Percentiles rank a stretch among this genome's conserved stretches.
Conservation (phyloP, 805 yeast genomes). For the Myxozyma neotropica region DNA sequence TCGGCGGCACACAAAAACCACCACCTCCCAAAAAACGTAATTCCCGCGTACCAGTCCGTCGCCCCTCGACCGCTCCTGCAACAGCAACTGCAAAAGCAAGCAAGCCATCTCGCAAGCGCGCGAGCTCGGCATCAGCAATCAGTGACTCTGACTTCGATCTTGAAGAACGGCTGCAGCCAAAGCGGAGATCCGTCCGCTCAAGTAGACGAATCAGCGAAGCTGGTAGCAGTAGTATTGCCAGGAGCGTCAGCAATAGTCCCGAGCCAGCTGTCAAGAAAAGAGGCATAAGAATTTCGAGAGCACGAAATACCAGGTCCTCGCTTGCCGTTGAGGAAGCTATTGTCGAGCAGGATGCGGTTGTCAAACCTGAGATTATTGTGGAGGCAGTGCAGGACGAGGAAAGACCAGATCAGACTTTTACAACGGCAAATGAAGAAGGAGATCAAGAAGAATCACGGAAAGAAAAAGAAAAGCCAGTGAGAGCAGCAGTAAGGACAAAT, state of each 20-base stretch:
- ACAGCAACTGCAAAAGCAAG: too few relatives aligned
- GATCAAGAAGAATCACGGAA: too few relatives aligned
- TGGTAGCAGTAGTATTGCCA: too few relatives aligned
- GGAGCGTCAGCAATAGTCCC: neutral
- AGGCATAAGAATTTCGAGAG: neutral
- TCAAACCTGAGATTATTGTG: neutral
- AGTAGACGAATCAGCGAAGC: constrained; percentile 13
- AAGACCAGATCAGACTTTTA: neutral
- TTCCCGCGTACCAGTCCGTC: constrained; percentile 13
- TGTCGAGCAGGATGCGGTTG: neutral
- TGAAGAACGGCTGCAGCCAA: constrained; percentile 9
- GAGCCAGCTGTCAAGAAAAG: neutral
- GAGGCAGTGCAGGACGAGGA: neutral
- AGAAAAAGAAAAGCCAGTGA: neutral
- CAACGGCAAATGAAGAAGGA: too few relatives aligned
- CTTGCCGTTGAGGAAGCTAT: neutral
- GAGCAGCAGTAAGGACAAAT: neutral
- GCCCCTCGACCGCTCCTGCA: constrained; percentile 12
- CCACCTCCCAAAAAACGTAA: constrained; percentile 10
- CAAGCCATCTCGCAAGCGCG: constrained; percentile 16
- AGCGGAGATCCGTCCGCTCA: constrained; percentile 13
- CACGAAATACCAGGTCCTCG: neutral
- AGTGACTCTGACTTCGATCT: constrained; percentile 12
- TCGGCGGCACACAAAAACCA: constrained; percentile 34
- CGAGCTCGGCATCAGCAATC: constrained; percentile 17